Percentiles rank a stretch among this genome's conserved stretches.
Conservation (phyloP, 2,329 filamentous ascomycete genomes). For the Neocatenulostroma microsporum region DNA sequence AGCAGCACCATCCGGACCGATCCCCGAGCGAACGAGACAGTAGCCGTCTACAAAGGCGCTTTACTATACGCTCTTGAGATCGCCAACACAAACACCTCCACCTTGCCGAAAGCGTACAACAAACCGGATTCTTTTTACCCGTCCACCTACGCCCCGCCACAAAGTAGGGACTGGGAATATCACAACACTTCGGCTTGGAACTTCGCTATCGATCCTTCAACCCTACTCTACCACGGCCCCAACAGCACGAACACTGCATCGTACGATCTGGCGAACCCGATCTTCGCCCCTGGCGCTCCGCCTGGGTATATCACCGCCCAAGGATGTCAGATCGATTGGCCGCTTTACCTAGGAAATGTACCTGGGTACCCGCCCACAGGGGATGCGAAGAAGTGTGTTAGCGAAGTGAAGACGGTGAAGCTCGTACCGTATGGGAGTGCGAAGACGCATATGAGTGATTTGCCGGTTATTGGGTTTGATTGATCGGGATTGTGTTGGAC, state of each 20-base stretch:
- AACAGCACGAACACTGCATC: slow-evolving; percentile 3
- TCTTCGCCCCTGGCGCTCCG: slow-evolving; percentile 28
- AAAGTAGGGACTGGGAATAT: slow-evolving; percentile 24
- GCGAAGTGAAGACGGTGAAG: slow-evolving; percentile 18
- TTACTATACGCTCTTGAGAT: slow-evolving; percentile 33
- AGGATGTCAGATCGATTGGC: slow-evolving; percentile 32
- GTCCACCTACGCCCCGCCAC: slow-evolving; percentile 14
- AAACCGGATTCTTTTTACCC: slow-evolving; percentile 8
- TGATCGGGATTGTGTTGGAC: no score
- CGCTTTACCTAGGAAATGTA: slow-evolving; percentile 22
- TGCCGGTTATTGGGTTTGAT: slow-evolving; percentile 29
- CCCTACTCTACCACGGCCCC: slow-evolving; percentile 17
- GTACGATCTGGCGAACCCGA: slow-evolving; percentile 23
- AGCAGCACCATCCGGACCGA: slow-evolving; percentile 27
- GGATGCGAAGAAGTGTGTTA: slow-evolving; percentile 21
- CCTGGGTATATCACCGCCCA: slow-evolving; percentile 26
- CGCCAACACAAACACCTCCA: slow-evolving; percentile 16
- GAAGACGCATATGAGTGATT: slow-evolving; percentile 32
- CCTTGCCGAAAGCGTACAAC: slow-evolving; percentile 15
- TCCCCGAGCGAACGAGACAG: slow-evolving; percentile 34
- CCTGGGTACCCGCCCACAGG: slow-evolving; percentile 25
- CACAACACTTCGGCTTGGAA: slow-evolving; percentile 29
- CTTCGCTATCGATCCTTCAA: slow-evolving; percentile 30
- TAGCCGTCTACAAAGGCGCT: slow-evolving; percentile 30
- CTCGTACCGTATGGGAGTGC: slow-evolving; percentile 32